Conservation (phyloP, 129 eudicot genomes). For the Erigeron canadensis region DNA sequence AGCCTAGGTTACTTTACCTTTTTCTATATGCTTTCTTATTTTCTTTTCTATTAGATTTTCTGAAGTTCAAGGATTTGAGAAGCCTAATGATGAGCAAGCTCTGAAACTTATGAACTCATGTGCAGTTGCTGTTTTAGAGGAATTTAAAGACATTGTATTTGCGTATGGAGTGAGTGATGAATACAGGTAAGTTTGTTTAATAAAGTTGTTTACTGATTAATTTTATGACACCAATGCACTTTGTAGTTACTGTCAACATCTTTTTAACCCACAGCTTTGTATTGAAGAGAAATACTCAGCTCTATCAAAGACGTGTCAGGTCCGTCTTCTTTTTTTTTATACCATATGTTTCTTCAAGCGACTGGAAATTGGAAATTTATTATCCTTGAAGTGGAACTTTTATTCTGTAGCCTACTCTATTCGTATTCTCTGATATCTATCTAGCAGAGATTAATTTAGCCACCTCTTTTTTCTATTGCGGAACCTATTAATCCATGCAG, state of each 20-base stretch:
- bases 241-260: slow-evolving; percentile 6
- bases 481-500: slow-evolving; percentile 42
- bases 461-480: not conserved
- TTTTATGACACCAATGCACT: not conserved
- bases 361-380: slow-evolving; percentile 1
- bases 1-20: slow-evolving; percentile 1
- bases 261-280: slow-evolving; percentile 57
- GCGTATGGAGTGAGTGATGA: slow-evolving; percentile 97
- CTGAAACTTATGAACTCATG: slow-evolving; percentile 93
- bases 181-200: slow-evolving; percentile 51
- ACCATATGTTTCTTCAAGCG: too few relatives aligned
- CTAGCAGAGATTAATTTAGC: not conserved
- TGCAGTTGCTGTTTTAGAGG: slow-evolving; percentile 71
- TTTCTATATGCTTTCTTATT: slow-evolving; percentile 6
- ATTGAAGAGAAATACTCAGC: slow-evolving; percentile 61
- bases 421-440: not conserved
- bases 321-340: slow-evolving; percentile 17
- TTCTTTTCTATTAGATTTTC: slow-evolving; percentile 58
- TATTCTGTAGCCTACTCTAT: not conserved
- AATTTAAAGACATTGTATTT: slow-evolving; percentile 67
- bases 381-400: not conserved
- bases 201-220: not conserved
- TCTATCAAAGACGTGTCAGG: slow-evolving; percentile 77
- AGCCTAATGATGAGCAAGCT: slow-evolving; percentile 90
- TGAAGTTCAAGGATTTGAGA: slow-evolving; percentile 81